phyloP scores from a whole-genome alignment of 768 basidiomycete genomes.

The Termitomyces heimii region DNA sequence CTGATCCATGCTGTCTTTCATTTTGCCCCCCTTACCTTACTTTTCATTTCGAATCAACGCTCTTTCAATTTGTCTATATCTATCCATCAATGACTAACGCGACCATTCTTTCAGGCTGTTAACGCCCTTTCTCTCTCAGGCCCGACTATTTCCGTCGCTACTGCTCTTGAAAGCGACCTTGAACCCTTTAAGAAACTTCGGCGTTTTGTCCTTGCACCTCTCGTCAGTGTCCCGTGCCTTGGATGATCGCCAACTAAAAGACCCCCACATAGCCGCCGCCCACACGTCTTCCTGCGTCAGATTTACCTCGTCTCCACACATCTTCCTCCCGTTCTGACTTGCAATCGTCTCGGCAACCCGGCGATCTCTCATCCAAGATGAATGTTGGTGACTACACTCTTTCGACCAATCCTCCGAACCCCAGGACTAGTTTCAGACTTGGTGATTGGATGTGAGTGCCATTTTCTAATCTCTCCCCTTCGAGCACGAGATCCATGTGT shows the following conservation, averaged over 20 bases:
- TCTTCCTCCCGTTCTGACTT: constrained; percentile 16
- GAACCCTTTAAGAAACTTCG: constrained; percentile 54
- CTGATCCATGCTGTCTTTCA: constrained; percentile 12
- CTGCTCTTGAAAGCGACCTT: constrained; percentile 59
- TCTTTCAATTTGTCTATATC: not conserved
- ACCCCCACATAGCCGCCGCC: constrained; percentile 13
- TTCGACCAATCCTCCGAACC: constrained; percentile 69
- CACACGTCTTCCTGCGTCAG: constrained; percentile 13
- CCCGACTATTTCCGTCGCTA: constrained; percentile 39
- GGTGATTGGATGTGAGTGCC: constrained; percentile 74
- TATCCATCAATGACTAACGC: constrained; percentile 12
- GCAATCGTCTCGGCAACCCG: constrained; percentile 11
- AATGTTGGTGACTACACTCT: constrained; percentile 41
- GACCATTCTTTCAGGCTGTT: constrained; percentile 37
- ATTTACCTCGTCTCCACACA: not conserved
- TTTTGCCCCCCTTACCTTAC: constrained; percentile 10
- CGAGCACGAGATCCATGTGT: not conserved
- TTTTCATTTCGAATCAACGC: not conserved
- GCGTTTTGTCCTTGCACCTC: constrained; percentile 27
- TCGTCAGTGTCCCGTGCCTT: constrained; percentile 9
- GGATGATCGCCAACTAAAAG: constrained; percentile 12
- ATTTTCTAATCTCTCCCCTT: constrained; percentile 1
- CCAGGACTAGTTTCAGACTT: constrained; percentile 55
- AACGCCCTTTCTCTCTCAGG: constrained; percentile 47
- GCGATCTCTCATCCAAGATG: constrained; percentile 14